Conservation (phyloP, 805 yeast species). For the Henningerozyma blattae region DNA sequence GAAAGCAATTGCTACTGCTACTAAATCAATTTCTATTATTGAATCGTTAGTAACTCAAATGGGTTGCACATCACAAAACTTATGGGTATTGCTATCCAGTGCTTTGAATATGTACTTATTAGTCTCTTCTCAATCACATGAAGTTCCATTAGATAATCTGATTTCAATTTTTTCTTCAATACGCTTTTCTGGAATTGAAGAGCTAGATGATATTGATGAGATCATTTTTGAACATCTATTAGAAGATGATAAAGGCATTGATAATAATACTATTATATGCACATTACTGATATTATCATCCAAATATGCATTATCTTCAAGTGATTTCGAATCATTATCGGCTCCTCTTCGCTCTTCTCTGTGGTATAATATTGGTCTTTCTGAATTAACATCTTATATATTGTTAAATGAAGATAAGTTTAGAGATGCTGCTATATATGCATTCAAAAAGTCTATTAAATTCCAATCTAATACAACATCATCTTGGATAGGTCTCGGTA, state of each 20-base stretch:
- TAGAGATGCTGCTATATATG: constrained; percentile 41
- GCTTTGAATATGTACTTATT: constrained; percentile 40
- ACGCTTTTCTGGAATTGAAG: constrained; percentile 7
- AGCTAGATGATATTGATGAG: constrained; percentile 22
- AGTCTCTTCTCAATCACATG: constrained; percentile 40
- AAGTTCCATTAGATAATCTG: constrained; percentile 37
- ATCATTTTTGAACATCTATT: constrained; percentile 10
- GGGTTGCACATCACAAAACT: constrained; percentile 29
- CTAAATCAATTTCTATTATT: constrained; percentile 31
- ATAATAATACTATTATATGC: constrained; percentile 26
- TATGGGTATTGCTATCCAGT: constrained; percentile 60
- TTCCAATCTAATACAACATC: constrained; percentile 58
- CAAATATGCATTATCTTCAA: constrained; percentile 30
- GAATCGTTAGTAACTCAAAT: constrained; percentile 10
- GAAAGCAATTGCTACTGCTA: constrained; percentile 42
- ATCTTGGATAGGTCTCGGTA: constrained; percentile 78
- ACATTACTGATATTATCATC: constrained; percentile 34
- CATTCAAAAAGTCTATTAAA: constrained; percentile 56
- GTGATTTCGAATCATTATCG: constrained; percentile 13
- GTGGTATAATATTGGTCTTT: constrained; percentile 61
- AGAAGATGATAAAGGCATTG: constrained; percentile 11
- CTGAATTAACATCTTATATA: constrained; percentile 39
- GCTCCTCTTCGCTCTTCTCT: constrained; percentile 43
- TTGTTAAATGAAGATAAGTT: constrained; percentile 18
- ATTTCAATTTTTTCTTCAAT: constrained; percentile 17